Conservation (phyloP, 2,329 filamentous ascomycete species). For the Metarhizium album region DNA sequence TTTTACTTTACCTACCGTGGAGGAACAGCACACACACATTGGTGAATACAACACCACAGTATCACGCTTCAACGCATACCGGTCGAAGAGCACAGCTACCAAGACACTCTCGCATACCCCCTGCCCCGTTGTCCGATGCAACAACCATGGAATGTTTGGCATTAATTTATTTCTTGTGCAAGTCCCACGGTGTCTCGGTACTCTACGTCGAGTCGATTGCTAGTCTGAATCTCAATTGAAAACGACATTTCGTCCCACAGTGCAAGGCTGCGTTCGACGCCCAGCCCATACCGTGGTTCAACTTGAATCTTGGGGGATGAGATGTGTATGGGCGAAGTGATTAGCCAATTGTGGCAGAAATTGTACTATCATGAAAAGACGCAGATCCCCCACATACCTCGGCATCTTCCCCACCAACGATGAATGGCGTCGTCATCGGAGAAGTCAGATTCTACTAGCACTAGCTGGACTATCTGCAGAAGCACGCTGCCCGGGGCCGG, state of each 20-base stretch:
- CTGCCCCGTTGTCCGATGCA: not conserved
- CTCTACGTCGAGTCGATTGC: not conserved
- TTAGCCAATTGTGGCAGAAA: too few relatives aligned
- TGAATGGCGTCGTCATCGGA: not conserved
- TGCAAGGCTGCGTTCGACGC: too few relatives aligned
- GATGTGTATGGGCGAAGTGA: too few relatives aligned
- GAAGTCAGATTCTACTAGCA: too few relatives aligned
- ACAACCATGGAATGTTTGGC: not conserved
- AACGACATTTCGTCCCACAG: not conserved
- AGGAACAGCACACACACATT: not conserved
- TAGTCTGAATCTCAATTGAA: not conserved
- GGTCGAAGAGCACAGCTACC: not conserved
- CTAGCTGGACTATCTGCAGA: too few relatives aligned
- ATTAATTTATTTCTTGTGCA: not conserved
- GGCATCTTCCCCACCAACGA: slow-evolving; percentile 1
- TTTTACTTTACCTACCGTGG: not conserved
- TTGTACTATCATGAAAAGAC: too few relatives aligned
- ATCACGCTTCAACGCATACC: not conserved
- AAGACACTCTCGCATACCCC: not conserved
- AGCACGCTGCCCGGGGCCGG: too few relatives aligned
- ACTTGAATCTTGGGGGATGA: too few relatives aligned
- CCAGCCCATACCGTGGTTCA: too few relatives aligned
- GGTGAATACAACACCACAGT: not conserved
- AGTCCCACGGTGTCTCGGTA: too few relatives aligned
- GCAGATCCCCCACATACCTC: slow-evolving; percentile 1